phyloP scores from a whole-genome alignment of 2,329 filamentous ascomycete genomes.

The Cladobotryum mycophilum region DNA sequence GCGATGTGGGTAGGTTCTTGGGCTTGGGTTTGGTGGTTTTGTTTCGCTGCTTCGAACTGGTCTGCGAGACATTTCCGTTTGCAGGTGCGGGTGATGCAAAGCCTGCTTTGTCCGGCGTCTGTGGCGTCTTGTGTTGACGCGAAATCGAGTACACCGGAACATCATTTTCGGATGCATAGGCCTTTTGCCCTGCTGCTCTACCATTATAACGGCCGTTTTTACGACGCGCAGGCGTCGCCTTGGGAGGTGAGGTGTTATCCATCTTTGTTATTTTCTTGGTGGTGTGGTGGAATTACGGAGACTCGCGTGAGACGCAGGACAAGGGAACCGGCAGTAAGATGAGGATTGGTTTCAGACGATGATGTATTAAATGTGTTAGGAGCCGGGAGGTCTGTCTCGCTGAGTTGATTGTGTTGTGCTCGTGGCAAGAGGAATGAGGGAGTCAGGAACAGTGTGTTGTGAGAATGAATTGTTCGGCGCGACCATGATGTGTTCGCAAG shows the following conservation, averaged over 20 bases:
- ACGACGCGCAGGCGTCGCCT: slow-evolving; percentile 30
- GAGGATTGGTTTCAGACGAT: not conserved
- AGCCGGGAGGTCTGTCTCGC: not conserved
- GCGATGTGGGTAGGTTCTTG: slow-evolving; percentile 32
- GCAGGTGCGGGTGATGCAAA: slow-evolving; percentile 29
- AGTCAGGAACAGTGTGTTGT: not conserved
- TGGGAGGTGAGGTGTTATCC: slow-evolving; percentile 28
- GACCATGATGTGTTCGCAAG: not conserved
- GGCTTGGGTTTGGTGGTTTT: slow-evolving; percentile 26
- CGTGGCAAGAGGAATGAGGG: not conserved
- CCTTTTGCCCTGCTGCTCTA: slow-evolving; percentile 40
- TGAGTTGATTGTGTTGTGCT: not conserved
- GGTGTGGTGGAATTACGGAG: not conserved
- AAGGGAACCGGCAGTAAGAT: too few relatives aligned
- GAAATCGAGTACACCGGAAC: slow-evolving; percentile 24
- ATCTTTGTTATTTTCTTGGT: slow-evolving; percentile 17
- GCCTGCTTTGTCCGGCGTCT: slow-evolving; percentile 43
- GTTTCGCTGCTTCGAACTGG: slow-evolving; percentile 24
- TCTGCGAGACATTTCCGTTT: slow-evolving; percentile 18
- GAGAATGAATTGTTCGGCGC: not conserved
- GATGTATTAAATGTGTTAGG: not conserved
- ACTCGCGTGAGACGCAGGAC: not conserved
- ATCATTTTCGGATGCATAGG: slow-evolving; percentile 56
- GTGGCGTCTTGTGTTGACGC: slow-evolving; percentile 29
- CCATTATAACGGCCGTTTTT: slow-evolving; percentile 35